These are phyloP conservation scores for Beauveria varroae DNA, from an alignment of 2,329 filamentous ascomycete genomes.

Conservation along the genomic window DNA sequence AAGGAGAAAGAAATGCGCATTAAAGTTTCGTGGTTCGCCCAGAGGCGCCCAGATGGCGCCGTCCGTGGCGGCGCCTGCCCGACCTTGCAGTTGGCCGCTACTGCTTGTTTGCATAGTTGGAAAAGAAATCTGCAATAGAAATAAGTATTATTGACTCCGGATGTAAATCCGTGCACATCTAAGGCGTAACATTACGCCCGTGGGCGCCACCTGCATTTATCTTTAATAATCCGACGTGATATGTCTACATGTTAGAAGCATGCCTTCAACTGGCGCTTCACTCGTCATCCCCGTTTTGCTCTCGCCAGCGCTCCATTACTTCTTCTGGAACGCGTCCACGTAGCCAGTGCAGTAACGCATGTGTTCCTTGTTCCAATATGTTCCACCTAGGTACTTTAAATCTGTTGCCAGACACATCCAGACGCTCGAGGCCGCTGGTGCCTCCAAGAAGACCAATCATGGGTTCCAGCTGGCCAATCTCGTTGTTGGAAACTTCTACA, in stretches of 20 bases:
- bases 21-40: background rate
- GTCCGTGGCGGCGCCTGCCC: background rate
- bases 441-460: conserved; percentile 71
- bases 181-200: background rate
- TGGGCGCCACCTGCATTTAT: background rate
- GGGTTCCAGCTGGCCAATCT: conserved; percentile 74
- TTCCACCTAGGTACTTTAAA: conserved; percentile 84
- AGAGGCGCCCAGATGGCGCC: background rate
- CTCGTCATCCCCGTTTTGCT: conserved; percentile 32
- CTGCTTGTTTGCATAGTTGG: background rate
- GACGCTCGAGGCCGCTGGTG: conserved; percentile 47
- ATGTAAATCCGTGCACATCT: background rate
- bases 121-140: background rate
- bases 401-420: conserved; percentile 77
- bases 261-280: background rate
- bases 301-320: conserved; percentile 51
- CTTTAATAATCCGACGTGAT: background rate
- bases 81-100: background rate
- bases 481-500: conserved; percentile 76
- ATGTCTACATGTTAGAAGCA: background rate
- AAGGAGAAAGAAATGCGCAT: background rate
- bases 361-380: conserved; percentile 78
- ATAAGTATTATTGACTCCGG: background rate
- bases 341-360: conserved; percentile 74
- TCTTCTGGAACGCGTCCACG: conserved; percentile 63